These are phyloP conservation scores for Penicillium corylophilum DNA, from an alignment of 2,329 filamentous ascomycete species.

Conservation along the genomic window DNA sequence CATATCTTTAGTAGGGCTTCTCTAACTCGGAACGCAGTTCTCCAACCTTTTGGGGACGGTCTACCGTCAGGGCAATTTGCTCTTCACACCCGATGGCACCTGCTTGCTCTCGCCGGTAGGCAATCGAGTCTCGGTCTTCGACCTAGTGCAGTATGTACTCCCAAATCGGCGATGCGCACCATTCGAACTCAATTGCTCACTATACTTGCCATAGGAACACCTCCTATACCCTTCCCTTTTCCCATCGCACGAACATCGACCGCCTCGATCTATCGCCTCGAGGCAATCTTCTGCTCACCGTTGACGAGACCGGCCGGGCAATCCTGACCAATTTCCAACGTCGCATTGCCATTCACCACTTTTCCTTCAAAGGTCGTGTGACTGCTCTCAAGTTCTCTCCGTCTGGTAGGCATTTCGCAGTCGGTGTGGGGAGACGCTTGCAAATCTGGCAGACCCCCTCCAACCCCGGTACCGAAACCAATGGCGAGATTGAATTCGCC, in stretches of 20 bases:
- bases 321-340: conserved; percentile 89
- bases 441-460: conserved; percentile 97
- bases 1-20: neutral
- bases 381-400: conserved; percentile 87
- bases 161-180: neutral
- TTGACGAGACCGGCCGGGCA: conserved; percentile 91
- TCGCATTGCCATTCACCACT: conserved; percentile 85
- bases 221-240: conserved; percentile 62
- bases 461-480: conserved; percentile 73
- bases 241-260: conserved; percentile 90
- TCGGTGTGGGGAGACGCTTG: conserved; percentile 79
- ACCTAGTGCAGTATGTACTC: conserved; percentile 76
- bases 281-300: conserved; percentile 86
- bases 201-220: conserved; percentile 33
- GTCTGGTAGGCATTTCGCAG: conserved; percentile 85
- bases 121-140: conserved; percentile 93
- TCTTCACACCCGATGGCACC: conserved; percentile 95
- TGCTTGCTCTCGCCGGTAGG: conserved; percentile 94
- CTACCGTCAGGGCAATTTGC: conserved; percentile 94
- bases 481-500: conserved; percentile 88
- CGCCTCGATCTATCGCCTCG: conserved; percentile 83
- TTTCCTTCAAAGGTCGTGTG: conserved; percentile 84
- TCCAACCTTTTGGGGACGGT: conserved; percentile 97
- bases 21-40: conserved; percentile 61
- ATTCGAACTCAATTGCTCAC: conserved; percentile 4